Evolutionary conservation across 1,284 basidiomycete genomes (phyloP), one percentile per base, ranked within the genome.

Genomic region (Cystobasidium sp.): DNA sequence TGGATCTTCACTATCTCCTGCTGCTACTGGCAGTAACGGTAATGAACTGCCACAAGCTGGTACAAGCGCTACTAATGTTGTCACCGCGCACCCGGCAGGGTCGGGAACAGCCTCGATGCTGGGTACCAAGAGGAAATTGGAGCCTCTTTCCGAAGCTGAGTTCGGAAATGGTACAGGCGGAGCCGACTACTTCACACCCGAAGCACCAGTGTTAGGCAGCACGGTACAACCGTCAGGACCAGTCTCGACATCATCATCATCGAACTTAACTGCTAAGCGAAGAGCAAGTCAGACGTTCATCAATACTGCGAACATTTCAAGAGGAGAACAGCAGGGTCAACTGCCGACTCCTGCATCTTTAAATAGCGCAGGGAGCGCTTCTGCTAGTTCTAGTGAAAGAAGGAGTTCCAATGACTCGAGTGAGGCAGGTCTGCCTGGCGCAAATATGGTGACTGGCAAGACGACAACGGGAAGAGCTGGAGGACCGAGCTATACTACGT

Each of bases 391-490:
- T 18, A 65, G 49, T 37, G 64, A 66, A 14, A 43, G 64, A 41
- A 66, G 64, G 31, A 66, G 64, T 22, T 66, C 64, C n/a, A 53
- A 66, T 53, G 64, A 47, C 6, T 52, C 64, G 16, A 56, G 24
- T 22, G 55, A 31, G 55, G 55, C 12, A 56, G 55, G 24, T 31
- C 5, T 31, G 31, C 31, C 31, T 5, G 5, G 31, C 31, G 44
- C 44, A 24, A 51, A 51, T 24, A 47, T 47, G 39, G 8, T 3
- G 18, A 31, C 1, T 31, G n/a, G n/a, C n/a, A n/a, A n/a, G n/a
- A 43, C 56, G 5, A 37, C 8, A 6, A 59, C 24, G 5, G 41
- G 6, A 24, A 22, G 24, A 37, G 6, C 12, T 31, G 39, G 24
- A 10, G 9, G 24, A 22, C 9, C 22, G n/a, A 1, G 12, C 31